Conservation (phyloP, 768 basidiomycete genomes). For the Agaricus subrufescens region DNA sequence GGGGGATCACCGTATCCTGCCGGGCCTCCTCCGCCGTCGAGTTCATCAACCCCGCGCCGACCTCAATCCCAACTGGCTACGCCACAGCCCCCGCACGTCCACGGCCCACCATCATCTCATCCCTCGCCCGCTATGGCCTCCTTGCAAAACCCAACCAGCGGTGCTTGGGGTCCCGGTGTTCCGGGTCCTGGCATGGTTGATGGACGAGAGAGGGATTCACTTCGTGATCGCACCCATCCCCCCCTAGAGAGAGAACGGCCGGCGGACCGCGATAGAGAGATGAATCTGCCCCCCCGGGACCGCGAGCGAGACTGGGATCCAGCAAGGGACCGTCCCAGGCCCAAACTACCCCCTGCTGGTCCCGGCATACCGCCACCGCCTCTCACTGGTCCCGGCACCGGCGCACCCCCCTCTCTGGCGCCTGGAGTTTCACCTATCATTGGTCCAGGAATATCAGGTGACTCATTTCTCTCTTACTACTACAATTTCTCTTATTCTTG, state of each 20-base stretch:
- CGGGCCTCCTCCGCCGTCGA: conserved; percentile 5
- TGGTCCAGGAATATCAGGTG: conserved; percentile 7
- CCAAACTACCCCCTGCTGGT: conserved; percentile 3
- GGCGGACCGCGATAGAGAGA: conserved; percentile 8
- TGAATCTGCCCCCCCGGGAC: conserved; percentile 6
- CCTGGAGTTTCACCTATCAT: conserved; percentile 8
- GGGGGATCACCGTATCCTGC: conserved; percentile 7
- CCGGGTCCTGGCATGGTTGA: conserved; percentile 7
- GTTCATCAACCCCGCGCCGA: conserved; percentile 6
- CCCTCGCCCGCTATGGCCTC: conserved; percentile 14
- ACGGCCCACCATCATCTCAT: conserved; percentile 12
- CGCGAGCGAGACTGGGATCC: conserved; percentile 7
- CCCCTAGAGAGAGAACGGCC: conserved; percentile 7
- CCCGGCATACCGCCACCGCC: conserved; percentile 5
- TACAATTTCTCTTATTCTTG: background rate
- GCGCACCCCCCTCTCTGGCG: conserved; percentile 5
- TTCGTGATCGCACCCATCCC: conserved; percentile 11
- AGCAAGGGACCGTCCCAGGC: background rate
- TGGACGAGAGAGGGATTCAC: conserved; percentile 6
- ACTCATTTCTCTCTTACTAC: background rate
- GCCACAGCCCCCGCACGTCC: conserved; percentile 7
- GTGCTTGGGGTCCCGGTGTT: conserved; percentile 9
- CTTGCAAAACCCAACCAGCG: conserved; percentile 6
- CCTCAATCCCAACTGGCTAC: conserved; percentile 6
- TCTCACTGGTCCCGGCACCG: conserved; percentile 7